These are phyloP conservation scores for Paramyrothecium roridum DNA, from an alignment of 2,329 filamentous ascomycete species.

Conservation along the genomic window DNA sequence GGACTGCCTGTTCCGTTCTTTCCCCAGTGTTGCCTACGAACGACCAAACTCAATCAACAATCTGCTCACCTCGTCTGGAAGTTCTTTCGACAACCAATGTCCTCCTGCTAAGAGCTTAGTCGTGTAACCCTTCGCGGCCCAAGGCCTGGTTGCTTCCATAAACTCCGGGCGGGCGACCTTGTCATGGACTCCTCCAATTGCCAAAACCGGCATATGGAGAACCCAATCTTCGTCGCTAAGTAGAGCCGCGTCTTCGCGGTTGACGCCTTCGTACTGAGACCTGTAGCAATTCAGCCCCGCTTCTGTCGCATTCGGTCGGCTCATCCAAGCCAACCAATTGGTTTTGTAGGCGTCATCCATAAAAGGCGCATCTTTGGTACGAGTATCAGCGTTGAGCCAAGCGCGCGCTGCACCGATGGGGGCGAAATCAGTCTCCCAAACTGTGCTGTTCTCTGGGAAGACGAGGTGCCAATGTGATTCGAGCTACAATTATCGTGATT, in stretches of 20 bases:
- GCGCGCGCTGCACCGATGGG: slow-evolving; percentile 8
- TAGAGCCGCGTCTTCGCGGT: background rate
- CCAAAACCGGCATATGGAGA: background rate
- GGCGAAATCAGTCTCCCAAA: slow-evolving; percentile 9
- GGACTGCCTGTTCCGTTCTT: background rate
- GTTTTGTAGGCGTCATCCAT: background rate
- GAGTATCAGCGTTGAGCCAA: slow-evolving; percentile 8
- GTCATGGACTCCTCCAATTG: background rate
- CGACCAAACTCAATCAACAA: background rate
- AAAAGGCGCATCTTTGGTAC: background rate
- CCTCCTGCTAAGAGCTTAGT: background rate
- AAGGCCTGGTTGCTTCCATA: background rate
- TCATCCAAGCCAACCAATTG: slow-evolving; percentile 1
- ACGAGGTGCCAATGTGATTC: slow-evolving; percentile 16
- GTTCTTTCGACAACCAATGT: slow-evolving; percentile 1
- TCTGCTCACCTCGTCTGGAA: background rate
- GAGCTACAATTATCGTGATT: slow-evolving; percentile 4
- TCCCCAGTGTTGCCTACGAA: background rate
- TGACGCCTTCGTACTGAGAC: background rate
- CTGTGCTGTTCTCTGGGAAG: slow-evolving; percentile 5
- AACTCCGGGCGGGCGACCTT: background rate
- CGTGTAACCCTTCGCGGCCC: background rate
- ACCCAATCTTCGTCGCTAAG: background rate
- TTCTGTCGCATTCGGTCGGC: slow-evolving; percentile 1
- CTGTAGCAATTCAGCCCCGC: background rate